phyloP scores from a whole-genome alignment of 257 asterid genomes.

The Jaltomata sinuosa region DNA sequence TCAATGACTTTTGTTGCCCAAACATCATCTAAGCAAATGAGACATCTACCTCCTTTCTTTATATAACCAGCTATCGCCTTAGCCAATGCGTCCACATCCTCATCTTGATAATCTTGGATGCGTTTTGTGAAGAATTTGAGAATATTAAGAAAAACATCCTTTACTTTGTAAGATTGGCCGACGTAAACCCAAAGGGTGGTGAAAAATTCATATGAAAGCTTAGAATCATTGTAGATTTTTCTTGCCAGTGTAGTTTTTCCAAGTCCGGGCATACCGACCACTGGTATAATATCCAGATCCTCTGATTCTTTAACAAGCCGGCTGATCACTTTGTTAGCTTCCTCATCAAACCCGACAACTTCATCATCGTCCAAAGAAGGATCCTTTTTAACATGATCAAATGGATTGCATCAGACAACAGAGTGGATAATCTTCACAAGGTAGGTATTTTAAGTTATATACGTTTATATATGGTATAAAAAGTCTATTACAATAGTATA shows the following conservation, averaged over 20 bases:
- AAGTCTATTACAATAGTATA: no score
- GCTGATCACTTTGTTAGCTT: no score
- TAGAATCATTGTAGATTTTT: constrained; percentile 9
- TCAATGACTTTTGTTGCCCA: background rate
- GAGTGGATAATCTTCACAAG: no score
- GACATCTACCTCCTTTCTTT: constrained; percentile 6
- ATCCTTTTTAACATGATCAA: background rate
- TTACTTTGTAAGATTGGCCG: background rate
- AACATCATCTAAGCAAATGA: constrained; percentile 30
- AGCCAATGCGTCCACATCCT: constrained; percentile 6
- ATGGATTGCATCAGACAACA: background rate
- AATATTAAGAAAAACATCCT: constrained; percentile 15
- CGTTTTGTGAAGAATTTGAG: background rate
- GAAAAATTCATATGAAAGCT: constrained; percentile 10
- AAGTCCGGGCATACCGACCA: constrained; percentile 33
- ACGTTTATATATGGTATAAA: no score
- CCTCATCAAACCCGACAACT: constrained; percentile 3
- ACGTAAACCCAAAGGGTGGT: constrained; percentile 19
- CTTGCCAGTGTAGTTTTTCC: constrained; percentile 32
- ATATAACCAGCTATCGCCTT: background rate
- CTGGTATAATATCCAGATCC: constrained; percentile 15
- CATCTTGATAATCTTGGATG: background rate
- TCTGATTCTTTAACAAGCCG: background rate
- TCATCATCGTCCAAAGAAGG: background rate
- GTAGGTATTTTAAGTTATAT: no score